Conservation (phyloP, 1,284 basidiomycete genomes). For the Ustilago lituana region DNA sequence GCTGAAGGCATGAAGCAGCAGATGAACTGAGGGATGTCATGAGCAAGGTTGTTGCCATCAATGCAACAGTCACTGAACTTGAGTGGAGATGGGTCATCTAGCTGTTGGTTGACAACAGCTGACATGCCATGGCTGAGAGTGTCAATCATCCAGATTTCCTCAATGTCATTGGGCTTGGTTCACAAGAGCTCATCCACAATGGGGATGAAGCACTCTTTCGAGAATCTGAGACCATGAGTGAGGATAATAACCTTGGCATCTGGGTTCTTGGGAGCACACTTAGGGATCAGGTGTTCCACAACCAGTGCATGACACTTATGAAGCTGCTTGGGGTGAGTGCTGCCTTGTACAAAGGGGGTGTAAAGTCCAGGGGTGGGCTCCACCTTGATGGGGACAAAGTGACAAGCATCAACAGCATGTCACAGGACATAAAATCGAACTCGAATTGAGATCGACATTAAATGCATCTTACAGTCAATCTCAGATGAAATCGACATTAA, state of each 20-base stretch:
- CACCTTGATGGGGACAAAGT: conserved; percentile 40
- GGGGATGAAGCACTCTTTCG: conserved; percentile 42
- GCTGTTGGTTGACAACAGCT: conserved; percentile 44
- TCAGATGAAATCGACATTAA: too few species aligned
- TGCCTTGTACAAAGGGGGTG: conserved; percentile 38
- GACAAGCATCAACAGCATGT: conserved; percentile 42
- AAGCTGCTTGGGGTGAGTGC: conserved; percentile 41
- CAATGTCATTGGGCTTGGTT: conserved; percentile 33
- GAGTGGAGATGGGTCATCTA: conserved; percentile 32
- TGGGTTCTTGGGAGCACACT: conserved; percentile 29
- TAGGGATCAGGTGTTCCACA: conserved; percentile 42
- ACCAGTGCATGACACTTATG: conserved; percentile 36
- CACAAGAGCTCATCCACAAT: conserved; percentile 38
- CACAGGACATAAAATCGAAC: too few species aligned
- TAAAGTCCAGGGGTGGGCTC: conserved; percentile 43
- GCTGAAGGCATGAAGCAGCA: conserved; percentile 48
- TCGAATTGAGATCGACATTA: too few species aligned
- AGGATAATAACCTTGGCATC: conserved; percentile 45
- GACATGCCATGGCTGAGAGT: conserved; percentile 45
- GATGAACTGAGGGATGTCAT: conserved; percentile 45
- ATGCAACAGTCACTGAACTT: conserved; percentile 47
- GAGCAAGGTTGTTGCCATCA: conserved; percentile 46
- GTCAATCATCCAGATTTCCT: conserved; percentile 50
- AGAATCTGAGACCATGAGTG: conserved; percentile 42
- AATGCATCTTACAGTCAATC: too few species aligned